Conservation (phyloP, 306 rosid genomes). For the Cucurbita maxima region DNA sequence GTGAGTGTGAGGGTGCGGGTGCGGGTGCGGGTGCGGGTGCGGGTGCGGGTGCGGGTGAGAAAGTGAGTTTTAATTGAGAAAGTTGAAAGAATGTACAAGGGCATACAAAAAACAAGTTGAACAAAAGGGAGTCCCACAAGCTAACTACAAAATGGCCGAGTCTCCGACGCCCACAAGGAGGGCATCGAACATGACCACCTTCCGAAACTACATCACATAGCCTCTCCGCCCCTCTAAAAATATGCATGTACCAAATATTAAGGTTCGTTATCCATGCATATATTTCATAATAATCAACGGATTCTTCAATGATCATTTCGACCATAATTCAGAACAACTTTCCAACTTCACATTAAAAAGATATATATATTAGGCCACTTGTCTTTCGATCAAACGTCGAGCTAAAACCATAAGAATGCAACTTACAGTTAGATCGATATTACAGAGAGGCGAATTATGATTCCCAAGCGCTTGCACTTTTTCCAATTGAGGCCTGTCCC, state of each 20-base stretch:
- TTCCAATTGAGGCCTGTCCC: constrained; percentile 68
- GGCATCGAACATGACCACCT: too few species aligned
- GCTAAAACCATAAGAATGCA: constrained; percentile 5
- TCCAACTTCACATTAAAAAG: not conserved
- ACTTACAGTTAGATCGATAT: constrained; percentile 71
- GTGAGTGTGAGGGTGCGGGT: too few species aligned
- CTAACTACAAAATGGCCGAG: too few species aligned
- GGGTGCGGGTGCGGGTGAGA: too few species aligned
- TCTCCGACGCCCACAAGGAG: too few species aligned
- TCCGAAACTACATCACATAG: too few species aligned
- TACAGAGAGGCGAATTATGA: constrained; percentile 56
- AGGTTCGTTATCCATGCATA: not conserved
- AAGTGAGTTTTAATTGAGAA: too few species aligned
- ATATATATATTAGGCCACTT: not conserved
- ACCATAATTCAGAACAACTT: not conserved
- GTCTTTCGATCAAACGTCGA: not conserved
- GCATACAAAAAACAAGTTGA: too few species aligned
- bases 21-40: too few species aligned
- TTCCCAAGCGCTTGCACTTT: constrained; percentile 49
- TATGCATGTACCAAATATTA: not conserved
- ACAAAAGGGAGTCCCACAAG: too few species aligned
- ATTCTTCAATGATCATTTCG: not conserved
- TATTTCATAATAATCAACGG: not conserved
- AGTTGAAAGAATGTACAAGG: too few species aligned
- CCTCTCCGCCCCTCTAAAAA: too few species aligned